A percentile compares a stretch with the other conserved stretches of the same genome.
Conservation (phyloP, 2,329 filamentous ascomycete genomes). For the Aspergillus spinulosporus region DNA sequence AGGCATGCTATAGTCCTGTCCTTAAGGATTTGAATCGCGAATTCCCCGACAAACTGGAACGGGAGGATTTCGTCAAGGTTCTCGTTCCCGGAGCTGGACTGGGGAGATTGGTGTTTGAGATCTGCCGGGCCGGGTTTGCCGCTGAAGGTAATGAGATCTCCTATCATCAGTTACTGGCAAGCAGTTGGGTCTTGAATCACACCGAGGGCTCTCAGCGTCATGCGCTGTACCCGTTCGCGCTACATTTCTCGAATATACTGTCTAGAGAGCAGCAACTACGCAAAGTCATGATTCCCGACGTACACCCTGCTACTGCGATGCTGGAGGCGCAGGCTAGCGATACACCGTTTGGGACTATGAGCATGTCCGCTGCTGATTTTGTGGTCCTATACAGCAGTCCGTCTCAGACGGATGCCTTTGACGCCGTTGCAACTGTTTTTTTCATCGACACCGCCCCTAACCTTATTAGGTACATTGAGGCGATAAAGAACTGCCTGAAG, state of each 20-base stretch:
- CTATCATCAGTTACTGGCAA: conserved; percentile 92
- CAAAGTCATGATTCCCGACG: conserved; percentile 73
- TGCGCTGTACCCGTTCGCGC: conserved; percentile 79
- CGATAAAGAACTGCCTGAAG: conserved; percentile 74
- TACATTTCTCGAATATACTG: conserved; percentile 83
- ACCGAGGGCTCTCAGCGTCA: conserved; percentile 63
- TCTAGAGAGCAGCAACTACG: conserved; percentile 73
- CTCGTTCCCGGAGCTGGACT: conserved; percentile 89
- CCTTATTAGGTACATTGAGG: conserved; percentile 82
- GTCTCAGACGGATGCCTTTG: conserved; percentile 63
- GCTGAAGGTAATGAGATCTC: conserved; percentile 94
- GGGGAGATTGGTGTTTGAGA: conserved; percentile 83
- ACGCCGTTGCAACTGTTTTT: conserved; percentile 86
- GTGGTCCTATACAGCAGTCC: conserved; percentile 75
- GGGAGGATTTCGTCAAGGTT: conserved; percentile 57
- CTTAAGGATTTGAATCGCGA: conserved; percentile 61
- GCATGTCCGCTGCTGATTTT: conserved; percentile 92
- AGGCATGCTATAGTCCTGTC: conserved; percentile 75
- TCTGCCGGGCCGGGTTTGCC: conserved; percentile 70
- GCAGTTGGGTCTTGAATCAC: conserved; percentile 57
- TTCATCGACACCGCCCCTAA: conserved; percentile 98
- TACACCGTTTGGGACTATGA: conserved; percentile 66
- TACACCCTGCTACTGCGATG: conserved; percentile 66
- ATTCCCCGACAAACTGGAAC: conserved; percentile 35
- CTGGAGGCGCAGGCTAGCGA: conserved; percentile 32